These are phyloP conservation scores for Claviceps fusiformis DNA, from an alignment of 2,329 filamentous ascomycete species.

Conservation along the genomic window DNA sequence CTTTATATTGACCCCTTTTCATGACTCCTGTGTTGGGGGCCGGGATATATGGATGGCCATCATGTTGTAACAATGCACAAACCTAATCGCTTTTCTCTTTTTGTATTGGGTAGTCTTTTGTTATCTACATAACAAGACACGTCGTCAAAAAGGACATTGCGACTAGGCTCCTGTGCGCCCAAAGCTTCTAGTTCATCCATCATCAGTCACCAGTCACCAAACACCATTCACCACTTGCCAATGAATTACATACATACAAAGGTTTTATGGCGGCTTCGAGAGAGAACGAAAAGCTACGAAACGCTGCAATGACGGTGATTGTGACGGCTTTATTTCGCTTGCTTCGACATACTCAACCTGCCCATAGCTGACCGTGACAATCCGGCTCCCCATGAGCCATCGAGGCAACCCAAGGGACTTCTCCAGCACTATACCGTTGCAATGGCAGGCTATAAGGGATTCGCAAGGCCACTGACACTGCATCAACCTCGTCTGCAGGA, in stretches of 20 bases:
- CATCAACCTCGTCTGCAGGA: conserved; percentile 11
- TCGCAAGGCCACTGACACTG: conserved; percentile 49
- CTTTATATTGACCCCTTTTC: neutral
- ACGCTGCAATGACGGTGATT: no score
- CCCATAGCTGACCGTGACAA: conserved; percentile 35
- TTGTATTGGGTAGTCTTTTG: no score
- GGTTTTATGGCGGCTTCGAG: no score
- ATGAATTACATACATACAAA: no score
- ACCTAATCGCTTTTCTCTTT: no score
- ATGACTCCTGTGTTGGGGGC: neutral
- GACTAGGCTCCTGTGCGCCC: no score
- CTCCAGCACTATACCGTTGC: conserved; percentile 44
- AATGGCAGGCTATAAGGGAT: conserved; percentile 77
- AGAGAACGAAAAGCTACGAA: no score
- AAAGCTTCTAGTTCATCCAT: no score
- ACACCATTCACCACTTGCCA: no score
- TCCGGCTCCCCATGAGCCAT: conserved; percentile 47
- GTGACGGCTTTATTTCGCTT: neutral
- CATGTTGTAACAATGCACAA: neutral
- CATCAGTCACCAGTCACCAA: no score
- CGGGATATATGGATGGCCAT: neutral
- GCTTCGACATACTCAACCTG: neutral
- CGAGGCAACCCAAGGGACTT: conserved; percentile 68
- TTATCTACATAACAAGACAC: no score
- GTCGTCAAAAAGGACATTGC: no score